A percentile compares a stretch with the other conserved stretches of the same genome.
Evolutionary conservation across 2,329 filamentous ascomycete species (phyloP).

Genomic region (Coniochaeta pulveracea): DNA sequence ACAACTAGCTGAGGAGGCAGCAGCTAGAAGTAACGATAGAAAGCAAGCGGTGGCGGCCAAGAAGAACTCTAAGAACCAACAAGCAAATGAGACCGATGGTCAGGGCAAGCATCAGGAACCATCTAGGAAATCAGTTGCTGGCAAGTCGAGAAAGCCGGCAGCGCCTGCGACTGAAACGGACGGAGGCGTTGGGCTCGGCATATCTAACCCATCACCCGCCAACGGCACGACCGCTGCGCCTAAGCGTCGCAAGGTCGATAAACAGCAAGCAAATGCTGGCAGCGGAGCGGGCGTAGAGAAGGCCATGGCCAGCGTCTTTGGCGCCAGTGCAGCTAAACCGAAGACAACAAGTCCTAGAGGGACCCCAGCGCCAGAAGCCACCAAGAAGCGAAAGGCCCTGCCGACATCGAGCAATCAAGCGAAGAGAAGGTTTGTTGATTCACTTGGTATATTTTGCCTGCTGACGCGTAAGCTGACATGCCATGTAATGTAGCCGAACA

Average conservation of each 20-base stretch:
- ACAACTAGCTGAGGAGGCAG: constrained; percentile 71
- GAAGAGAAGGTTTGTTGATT: constrained; percentile 71
- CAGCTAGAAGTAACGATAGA: constrained; percentile 71
- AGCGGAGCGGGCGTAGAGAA: constrained; percentile 50
- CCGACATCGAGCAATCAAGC: constrained; percentile 54
- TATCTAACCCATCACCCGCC: constrained; percentile 34
- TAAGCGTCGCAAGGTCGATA: constrained; percentile 78
- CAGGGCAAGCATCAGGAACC: constrained; percentile 31
- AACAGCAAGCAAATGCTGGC: constrained; percentile 37
- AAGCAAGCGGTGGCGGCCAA: constrained; percentile 73
- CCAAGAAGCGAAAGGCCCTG: constrained; percentile 61
- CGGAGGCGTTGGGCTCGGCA: constrained; percentile 48
- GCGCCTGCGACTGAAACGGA: constrained; percentile 16
- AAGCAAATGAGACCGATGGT: constrained; percentile 59
- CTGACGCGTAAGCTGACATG: not conserved
- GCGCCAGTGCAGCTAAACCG: constrained; percentile 38
- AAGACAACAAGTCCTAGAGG: constrained; percentile 55
- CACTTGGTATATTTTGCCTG: too few species aligned
- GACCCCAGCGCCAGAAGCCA: constrained; percentile 54
- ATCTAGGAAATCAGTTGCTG: constrained; percentile 50
- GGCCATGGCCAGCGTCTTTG: constrained; percentile 50
- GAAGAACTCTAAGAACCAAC: constrained; percentile 53
- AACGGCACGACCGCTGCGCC: constrained; percentile 37
- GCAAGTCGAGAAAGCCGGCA: constrained; percentile 52
- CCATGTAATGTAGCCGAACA: constrained; percentile 14